Conservation (phyloP, 148 eudicot genomes). For the Rhododendron mucronatum region DNA sequence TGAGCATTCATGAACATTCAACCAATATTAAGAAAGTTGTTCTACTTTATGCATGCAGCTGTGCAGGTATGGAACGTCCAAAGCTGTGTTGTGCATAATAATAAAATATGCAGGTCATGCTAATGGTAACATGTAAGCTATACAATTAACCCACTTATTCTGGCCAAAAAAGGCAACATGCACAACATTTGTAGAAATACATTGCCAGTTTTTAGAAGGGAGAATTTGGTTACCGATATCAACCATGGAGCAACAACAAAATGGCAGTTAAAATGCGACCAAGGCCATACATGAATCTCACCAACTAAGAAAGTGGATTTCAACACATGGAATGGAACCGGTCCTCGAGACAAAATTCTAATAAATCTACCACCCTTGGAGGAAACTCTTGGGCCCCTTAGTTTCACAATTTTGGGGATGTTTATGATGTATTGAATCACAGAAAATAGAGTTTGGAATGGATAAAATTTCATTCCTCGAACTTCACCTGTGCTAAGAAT, state of each 20-base stretch:
- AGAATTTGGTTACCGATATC: not conserved
- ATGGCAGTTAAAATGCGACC: not conserved
- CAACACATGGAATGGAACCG: not conserved
- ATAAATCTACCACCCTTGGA: not conserved
- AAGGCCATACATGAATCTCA: not conserved
- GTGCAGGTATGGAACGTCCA: not conserved
- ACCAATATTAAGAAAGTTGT: not conserved
- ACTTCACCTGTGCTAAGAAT: not conserved
- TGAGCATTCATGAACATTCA: not conserved
- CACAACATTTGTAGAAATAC: not conserved
- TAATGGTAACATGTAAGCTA: not conserved
- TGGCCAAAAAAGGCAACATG: not conserved
- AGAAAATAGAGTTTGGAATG: not conserved
- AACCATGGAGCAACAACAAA: not conserved
- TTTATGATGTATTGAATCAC: not conserved
- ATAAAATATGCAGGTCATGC: not conserved
- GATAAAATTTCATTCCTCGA: not conserved
- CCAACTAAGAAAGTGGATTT: not conserved
- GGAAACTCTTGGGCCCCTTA: not conserved
- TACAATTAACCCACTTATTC: not conserved
- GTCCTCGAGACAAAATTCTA: not conserved
- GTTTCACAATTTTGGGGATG: not conserved
- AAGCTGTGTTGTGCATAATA: not conserved
- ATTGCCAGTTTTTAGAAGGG: not conserved
- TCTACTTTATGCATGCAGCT: not conserved